Conservation (phyloP, 2,329 filamentous ascomycete species). For the Tolypocladium capitatum region DNA sequence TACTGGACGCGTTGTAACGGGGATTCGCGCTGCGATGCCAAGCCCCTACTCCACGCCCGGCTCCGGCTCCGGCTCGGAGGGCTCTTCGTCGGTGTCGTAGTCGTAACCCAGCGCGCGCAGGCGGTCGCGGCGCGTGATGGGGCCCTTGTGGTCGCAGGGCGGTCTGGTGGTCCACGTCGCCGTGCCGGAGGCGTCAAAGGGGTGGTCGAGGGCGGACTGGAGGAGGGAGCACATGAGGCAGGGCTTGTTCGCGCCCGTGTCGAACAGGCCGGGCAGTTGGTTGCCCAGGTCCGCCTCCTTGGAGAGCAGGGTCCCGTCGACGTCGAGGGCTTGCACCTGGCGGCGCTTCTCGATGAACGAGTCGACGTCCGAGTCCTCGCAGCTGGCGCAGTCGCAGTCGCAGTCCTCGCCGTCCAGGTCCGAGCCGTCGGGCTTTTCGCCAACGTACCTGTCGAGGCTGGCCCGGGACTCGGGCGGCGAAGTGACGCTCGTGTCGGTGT, state of each 20-base stretch:
- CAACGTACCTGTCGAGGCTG: background rate
- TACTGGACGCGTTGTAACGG: background rate
- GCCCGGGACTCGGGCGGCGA: background rate
- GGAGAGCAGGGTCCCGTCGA: constrained; percentile 25
- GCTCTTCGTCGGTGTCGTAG: constrained; percentile 10
- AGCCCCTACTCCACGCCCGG: background rate
- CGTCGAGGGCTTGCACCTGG: constrained; percentile 4
- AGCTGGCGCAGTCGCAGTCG: constrained; percentile 4
- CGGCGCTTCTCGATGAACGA: constrained; percentile 14
- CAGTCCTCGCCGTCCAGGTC: constrained; percentile 1
- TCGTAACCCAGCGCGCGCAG: constrained; percentile 11
- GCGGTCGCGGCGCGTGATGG: constrained; percentile 9
- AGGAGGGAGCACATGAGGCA: constrained; percentile 7
- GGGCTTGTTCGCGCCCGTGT: background rate
- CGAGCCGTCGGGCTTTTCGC: background rate
- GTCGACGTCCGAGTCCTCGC: constrained; percentile 17
- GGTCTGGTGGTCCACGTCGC: background rate
- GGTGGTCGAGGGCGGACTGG: constrained; percentile 1
- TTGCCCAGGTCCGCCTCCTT: constrained; percentile 13
- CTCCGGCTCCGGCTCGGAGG: background rate
- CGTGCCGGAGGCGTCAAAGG: background rate
- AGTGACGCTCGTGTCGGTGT: background rate
- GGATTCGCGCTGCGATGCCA: background rate
- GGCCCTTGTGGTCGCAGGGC: constrained; percentile 2
- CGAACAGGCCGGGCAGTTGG: constrained; percentile 19